Evolutionary conservation across 345 rosid genomes (phyloP).

Genomic region (Corchorus capsularis): DNA sequence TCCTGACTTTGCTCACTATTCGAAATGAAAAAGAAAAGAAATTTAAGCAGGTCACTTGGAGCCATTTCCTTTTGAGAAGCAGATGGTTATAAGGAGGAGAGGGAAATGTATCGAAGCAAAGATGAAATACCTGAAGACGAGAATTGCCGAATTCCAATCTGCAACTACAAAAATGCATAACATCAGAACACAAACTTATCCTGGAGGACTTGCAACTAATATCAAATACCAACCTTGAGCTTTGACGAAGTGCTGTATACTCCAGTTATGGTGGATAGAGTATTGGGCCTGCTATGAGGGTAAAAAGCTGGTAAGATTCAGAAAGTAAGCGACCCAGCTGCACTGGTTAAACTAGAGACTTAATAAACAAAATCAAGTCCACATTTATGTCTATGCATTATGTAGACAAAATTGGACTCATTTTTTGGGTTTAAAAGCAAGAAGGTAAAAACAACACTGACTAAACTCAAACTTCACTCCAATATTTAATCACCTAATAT

Average conservation of each 20-base stretch:
- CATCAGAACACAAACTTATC: constrained; percentile 24
- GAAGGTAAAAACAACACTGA: background rate
- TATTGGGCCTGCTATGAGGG: constrained; percentile 47
- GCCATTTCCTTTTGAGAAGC: background rate
- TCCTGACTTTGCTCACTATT: background rate
- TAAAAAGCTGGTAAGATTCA: background rate
- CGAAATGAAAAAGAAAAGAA: background rate
- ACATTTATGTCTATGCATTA: background rate
- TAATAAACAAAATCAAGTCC: constrained; percentile 15
- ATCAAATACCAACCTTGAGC: constrained; percentile 49
- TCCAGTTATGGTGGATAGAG: constrained; percentile 36
- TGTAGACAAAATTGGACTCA: background rate
- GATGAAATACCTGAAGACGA: constrained; percentile 73
- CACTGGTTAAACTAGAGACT: constrained; percentile 12
- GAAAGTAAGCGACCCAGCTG: constrained; percentile 8
- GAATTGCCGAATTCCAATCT: constrained; percentile 59
- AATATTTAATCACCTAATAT: background rate
- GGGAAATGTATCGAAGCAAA: constrained; percentile 5
- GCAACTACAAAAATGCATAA: constrained; percentile 52
- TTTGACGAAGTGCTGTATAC: constrained; percentile 40
- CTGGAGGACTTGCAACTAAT: background rate
- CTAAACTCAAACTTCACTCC: constrained; percentile 7
- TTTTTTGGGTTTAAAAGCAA: background rate
- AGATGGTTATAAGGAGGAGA: background rate
- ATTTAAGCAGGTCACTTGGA: background rate